These are phyloP conservation scores for Andrographis paniculata DNA, from an alignment of 305 asterid genomes.

Conservation along the genomic window DNA sequence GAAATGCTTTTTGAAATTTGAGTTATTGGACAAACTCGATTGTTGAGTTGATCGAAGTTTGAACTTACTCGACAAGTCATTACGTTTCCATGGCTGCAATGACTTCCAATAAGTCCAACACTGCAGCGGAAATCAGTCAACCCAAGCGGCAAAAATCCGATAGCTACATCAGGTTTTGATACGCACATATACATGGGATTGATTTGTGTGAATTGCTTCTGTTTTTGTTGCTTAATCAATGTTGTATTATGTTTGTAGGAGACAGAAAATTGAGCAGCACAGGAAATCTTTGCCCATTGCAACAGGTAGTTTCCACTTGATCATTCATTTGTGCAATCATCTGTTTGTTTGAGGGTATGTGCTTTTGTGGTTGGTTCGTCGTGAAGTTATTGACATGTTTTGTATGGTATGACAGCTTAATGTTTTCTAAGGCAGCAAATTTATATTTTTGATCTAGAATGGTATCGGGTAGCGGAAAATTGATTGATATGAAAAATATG, in stretches of 20 bases:
- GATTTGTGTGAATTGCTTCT: not conserved
- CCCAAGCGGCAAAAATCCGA: constrained; percentile 32
- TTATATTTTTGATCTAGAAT: not conserved
- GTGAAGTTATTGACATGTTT: constrained; percentile 5
- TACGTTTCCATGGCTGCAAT: constrained; percentile 74
- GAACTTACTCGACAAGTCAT: too few relatives aligned
- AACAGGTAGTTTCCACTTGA: constrained; percentile 27
- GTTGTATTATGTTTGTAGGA: constrained; percentile 27
- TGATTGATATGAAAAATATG: too few relatives aligned
- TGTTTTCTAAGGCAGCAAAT: not conserved
- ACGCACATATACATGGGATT: not conserved
- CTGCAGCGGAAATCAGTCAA: constrained; percentile 21
- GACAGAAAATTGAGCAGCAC: constrained; percentile 56
- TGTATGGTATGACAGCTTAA: not conserved
- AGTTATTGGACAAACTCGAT: too few relatives aligned
- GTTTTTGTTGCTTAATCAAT: constrained; percentile 3
- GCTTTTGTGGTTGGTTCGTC: not conserved
- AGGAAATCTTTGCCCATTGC: constrained; percentile 74
- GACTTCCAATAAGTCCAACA: constrained; percentile 34
- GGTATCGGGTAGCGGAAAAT: too few relatives aligned
- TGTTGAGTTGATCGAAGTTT: too few relatives aligned
- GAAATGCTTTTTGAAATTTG: too few relatives aligned
- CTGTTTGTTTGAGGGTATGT: too few relatives aligned
- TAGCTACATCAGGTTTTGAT: constrained; percentile 32
- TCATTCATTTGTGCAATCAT: too few relatives aligned